phyloP scores from a whole-genome alignment of 1,139 yeast genomes.

The Kluyveromyces sp. region DNA sequence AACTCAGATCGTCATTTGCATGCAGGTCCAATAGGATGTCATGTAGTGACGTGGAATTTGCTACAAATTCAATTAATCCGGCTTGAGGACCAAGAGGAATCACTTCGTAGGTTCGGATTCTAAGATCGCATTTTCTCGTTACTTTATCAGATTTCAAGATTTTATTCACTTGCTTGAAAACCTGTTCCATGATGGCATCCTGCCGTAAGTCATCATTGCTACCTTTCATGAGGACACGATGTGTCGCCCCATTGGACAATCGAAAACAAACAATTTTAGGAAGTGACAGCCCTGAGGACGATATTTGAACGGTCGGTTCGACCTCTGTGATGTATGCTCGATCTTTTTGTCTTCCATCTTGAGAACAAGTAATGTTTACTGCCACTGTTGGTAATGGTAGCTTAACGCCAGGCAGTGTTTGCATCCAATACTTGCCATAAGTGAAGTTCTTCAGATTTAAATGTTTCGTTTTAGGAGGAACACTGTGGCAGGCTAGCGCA shows the following conservation, averaged over 20 bases:
- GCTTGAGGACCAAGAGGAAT: conserved; percentile 83
- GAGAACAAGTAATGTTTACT: conserved; percentile 36
- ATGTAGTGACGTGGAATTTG: conserved; percentile 62
- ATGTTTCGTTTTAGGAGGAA: conserved; percentile 32
- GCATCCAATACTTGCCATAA: conserved; percentile 53
- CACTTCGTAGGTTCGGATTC: conserved; percentile 79
- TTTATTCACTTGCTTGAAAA: conserved; percentile 78
- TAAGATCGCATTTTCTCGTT: conserved; percentile 49
- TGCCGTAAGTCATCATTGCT: conserved; percentile 90
- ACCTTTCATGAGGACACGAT: conserved; percentile 64
- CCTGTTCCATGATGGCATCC: conserved; percentile 97
- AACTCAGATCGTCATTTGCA: conserved; percentile 41
- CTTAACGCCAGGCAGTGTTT: conserved; percentile 36
- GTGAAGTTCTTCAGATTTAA: conserved; percentile 36
- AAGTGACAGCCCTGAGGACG: conserved; percentile 75
- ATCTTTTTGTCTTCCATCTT: conserved; percentile 33
- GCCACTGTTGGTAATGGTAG: conserved; percentile 68
- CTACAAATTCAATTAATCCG: conserved; percentile 88
- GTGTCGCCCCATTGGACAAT: conserved; percentile 51
- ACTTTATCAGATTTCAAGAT: conserved; percentile 52
- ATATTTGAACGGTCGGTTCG: conserved; percentile 45
- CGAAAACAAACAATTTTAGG: conserved; percentile 66
- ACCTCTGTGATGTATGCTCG: conserved; percentile 45
- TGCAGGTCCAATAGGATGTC: conserved; percentile 63
- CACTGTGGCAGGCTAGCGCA: conserved; percentile 44